Conservation (phyloP, 2,329 filamentous ascomycete genomes). For the Leptographium galeiforme region DNA sequence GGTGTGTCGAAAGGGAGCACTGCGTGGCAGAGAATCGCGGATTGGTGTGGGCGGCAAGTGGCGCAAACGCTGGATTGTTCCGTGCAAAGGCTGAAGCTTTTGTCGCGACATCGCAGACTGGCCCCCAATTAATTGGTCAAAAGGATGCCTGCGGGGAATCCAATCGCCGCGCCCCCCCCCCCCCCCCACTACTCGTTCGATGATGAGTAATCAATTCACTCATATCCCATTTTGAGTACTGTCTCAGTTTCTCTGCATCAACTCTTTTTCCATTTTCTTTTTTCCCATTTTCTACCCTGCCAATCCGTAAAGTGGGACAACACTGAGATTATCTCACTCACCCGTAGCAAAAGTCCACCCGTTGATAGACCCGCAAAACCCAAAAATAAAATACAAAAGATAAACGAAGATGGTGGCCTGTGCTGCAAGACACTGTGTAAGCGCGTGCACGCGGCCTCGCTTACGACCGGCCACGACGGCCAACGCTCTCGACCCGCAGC, state of each 20-base stretch:
- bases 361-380: too few species aligned
- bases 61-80: neutral
- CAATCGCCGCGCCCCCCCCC: neutral
- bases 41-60: neutral
- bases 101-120: neutral
- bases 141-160: neutral
- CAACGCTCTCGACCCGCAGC: slow-evolving; percentile 38
- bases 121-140: neutral
- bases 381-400: neutral
- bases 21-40: neutral
- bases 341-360: too few species aligned
- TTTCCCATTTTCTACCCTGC: neutral
- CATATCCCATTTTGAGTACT: too few species aligned
- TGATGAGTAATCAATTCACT: neutral
- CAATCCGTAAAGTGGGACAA: too few species aligned
- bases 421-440: neutral
- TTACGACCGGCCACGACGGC: slow-evolving; percentile 22
- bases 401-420: neutral
- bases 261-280: neutral
- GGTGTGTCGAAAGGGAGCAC: too few species aligned
- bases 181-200: neutral
- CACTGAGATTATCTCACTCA: too few species aligned
- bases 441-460: too few species aligned
- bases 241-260: too few species aligned
- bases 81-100: neutral